Base-by-base conservation (phyloP, 2,329 filamentous ascomycete genomes). In the Magnaporthiopsis poae region DNA sequence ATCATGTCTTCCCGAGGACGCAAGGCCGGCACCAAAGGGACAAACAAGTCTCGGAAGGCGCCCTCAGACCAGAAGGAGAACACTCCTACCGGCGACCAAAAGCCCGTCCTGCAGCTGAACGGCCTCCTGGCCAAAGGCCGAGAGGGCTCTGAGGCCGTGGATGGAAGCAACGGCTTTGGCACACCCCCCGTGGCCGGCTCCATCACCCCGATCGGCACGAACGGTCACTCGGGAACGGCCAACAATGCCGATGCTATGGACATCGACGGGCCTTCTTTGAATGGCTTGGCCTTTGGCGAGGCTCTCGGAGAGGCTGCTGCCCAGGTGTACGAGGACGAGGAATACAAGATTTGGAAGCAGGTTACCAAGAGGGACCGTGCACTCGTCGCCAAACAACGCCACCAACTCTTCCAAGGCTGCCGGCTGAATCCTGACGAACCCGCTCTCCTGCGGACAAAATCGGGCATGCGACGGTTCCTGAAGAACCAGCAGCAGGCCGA, bases 331-430 rank as follows among this genome's bases (percentile, higher is more conserved):
- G 87, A 96, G 71, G 93, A 98, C 71, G 93, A 98, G 67, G 94
- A 97, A 74, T 96, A 95, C 79, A 96, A 96, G 75, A 90, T 95
- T 52, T 99, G 96, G 95, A 99, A 98, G 79, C 94, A 98, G 77
- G 92, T 96, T 60, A 99, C 95, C 1, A 98, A 98, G 79, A 97
- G 95, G 75, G 93, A 96, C 73, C 88, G 95, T 69, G 95, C 95
- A 4, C 80, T 90, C 31, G 87, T 94, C 65, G 90, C 95, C 68
- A 92, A 93, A 69, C 91, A 96, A 74, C 86, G 95, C 39, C 88
- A 92, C 76, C 86, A 90, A 59, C 84, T 99, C 18, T 96, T 99
- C 78, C 90, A 89, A 68, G 90, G 89, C 64, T 89, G 92, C 72
- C 91, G 88, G 72, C 81, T 99, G 64, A 96, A 97, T 73, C 77